Evolutionary conservation across 495 filamentous ascomycete genomes (phyloP).

Genomic region (Podospora pseudoanserina): DNA sequence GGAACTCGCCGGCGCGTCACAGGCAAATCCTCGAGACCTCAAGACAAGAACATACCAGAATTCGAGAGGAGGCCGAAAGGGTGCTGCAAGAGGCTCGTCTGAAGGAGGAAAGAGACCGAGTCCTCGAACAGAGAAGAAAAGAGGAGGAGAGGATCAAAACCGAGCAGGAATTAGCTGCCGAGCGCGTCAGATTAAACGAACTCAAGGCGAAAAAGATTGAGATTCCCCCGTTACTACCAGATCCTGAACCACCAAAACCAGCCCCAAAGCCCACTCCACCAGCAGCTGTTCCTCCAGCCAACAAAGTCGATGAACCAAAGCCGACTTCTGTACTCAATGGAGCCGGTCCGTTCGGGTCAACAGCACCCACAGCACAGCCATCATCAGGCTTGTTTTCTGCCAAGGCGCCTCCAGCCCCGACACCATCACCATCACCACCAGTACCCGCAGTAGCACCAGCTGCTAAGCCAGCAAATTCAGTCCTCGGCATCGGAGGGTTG

Average conservation of each 20-base stretch:
- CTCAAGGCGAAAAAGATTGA: conserved; percentile 42
- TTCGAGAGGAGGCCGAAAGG: conserved; percentile 58
- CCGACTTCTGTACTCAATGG: conserved; percentile 17
- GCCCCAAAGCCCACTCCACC: conserved; percentile 6
- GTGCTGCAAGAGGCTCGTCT: conserved; percentile 44
- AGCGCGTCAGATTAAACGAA: conserved; percentile 41
- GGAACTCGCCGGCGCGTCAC: conserved; percentile 51
- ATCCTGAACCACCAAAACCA: conserved; percentile 24
- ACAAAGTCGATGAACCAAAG: background rate
- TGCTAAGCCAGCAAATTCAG: conserved; percentile 7
- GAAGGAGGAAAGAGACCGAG: conserved; percentile 44
- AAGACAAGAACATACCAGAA: conserved; percentile 57
- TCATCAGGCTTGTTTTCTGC: background rate
- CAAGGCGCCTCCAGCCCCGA: background rate
- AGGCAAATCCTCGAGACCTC: conserved; percentile 60
- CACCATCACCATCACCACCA: background rate
- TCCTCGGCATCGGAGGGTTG: conserved; percentile 4
- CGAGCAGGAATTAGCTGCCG: conserved; percentile 38
- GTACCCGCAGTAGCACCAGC: background rate
- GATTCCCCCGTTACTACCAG: conserved; percentile 39
- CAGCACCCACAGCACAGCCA: background rate
- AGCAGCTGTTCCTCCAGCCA: background rate
- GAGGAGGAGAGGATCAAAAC: conserved; percentile 53
- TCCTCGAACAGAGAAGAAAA: conserved; percentile 46
- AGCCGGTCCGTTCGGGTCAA: background rate